phyloP scores from a whole-genome alignment of 106 monocot genomes.

The Xerophyta viscosa region DNA sequence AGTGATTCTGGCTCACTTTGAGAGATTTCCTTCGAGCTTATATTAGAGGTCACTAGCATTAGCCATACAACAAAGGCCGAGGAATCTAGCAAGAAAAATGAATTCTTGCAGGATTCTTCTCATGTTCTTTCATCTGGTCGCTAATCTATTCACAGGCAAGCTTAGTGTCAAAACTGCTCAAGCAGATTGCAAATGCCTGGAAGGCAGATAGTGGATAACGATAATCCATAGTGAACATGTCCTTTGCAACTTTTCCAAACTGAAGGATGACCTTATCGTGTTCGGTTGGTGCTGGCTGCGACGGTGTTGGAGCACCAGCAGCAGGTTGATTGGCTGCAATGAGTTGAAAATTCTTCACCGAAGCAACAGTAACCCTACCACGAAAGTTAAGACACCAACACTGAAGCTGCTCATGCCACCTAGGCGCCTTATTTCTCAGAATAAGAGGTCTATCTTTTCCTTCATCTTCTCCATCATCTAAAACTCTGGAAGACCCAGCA shows the following conservation, averaged over 20 bases:
- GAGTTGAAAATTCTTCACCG: slow-evolving; percentile 82
- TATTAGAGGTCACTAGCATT: no score
- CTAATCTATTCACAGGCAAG: slow-evolving; percentile 56
- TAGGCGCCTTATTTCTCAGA: slow-evolving; percentile 58
- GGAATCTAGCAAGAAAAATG: no score
- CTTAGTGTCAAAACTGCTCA: slow-evolving; percentile 81
- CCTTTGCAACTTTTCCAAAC: slow-evolving; percentile 69
- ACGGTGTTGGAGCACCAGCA: slow-evolving; percentile 39
- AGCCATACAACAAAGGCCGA: no score
- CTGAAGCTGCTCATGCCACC: slow-evolving; percentile 81
- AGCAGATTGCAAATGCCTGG: slow-evolving; percentile 77
- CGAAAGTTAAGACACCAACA: slow-evolving; percentile 81
- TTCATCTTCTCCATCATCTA: slow-evolving; percentile 18
- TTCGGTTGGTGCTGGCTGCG: no score
- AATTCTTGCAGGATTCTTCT: no score
- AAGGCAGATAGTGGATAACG: slow-evolving; percentile 69
- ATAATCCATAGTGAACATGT: slow-evolving; percentile 78
- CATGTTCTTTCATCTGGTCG: no score
- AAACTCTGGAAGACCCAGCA: slow-evolving; percentile 3
- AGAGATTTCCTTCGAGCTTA: no score
- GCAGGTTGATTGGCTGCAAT: slow-evolving; percentile 33
- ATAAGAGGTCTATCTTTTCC: slow-evolving; percentile 37
- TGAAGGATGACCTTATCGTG: slow-evolving; percentile 70
- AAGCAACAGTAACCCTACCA: slow-evolving; percentile 64
- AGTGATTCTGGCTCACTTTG: no score